These are phyloP conservation scores for Sugiyamaella qingdaonensis DNA, from an alignment of 805 yeast species.

Conservation along the genomic window DNA sequence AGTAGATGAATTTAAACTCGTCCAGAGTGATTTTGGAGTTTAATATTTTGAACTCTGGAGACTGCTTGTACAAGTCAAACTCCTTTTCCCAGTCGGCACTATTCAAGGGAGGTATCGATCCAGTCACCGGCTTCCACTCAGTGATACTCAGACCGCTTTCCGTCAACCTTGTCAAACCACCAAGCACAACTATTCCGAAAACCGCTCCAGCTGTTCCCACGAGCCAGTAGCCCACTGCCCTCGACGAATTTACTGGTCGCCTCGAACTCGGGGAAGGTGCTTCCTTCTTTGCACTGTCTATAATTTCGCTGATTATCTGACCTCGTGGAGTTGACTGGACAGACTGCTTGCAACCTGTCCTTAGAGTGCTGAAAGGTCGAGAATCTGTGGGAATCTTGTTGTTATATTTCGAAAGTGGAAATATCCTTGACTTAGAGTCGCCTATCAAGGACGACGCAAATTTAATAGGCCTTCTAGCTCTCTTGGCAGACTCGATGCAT, in stretches of 20 bases:
- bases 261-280: constrained; percentile 1
- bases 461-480: background rate
- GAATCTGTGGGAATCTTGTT: background rate
- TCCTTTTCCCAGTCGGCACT: constrained; percentile 83
- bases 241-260: constrained; percentile 42
- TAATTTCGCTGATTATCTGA: constrained; percentile 4
- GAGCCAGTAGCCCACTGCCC: constrained; percentile 79
- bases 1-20: constrained; percentile 90
- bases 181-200: constrained; percentile 92
- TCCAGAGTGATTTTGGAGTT: constrained; percentile 86
- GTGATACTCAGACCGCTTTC: constrained; percentile 96
- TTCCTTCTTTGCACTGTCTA: constrained; percentile 1
- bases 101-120: constrained; percentile 81
- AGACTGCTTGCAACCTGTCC: background rate
- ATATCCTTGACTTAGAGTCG: background rate
- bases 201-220: constrained; percentile 83
- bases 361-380: background rate
- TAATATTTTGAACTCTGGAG: constrained; percentile 87
- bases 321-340: background rate
- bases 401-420: background rate
- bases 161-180: constrained; percentile 91
- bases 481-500: constrained; percentile 3
- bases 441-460: background rate
- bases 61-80: constrained; percentile 70
- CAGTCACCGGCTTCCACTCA: constrained; percentile 98